Conservation (phyloP, 257 asterid species). For the Verbascum thapsus region DNA sequence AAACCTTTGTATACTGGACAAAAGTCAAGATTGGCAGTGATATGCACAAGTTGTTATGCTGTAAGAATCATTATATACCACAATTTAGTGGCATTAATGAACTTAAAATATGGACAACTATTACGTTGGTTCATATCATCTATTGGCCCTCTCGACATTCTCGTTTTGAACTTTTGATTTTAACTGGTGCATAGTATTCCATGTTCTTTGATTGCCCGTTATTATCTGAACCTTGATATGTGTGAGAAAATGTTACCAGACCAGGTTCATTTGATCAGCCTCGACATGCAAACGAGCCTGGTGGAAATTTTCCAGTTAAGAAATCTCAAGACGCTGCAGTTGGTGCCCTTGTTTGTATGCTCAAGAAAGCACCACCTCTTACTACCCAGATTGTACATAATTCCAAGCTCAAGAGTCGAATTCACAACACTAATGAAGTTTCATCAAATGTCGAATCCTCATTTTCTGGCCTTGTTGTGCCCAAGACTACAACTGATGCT, state of each 20-base stretch:
- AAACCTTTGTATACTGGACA: conserved; percentile 12
- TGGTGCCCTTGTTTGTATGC: conserved; percentile 69
- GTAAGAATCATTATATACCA: conserved; percentile 3
- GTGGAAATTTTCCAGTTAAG: conserved; percentile 33
- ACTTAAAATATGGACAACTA: too few relatives aligned
- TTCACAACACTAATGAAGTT: conserved; percentile 29
- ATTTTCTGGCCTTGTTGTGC: conserved; percentile 41
- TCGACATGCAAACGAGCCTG: conserved; percentile 42
- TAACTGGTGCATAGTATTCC: too few relatives aligned
- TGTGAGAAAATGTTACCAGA: conserved; percentile 37
- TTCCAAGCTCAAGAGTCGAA: conserved; percentile 35
- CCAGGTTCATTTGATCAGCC: conserved; percentile 51
- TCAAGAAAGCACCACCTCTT: conserved; percentile 77
- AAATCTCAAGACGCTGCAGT: conserved; percentile 72
- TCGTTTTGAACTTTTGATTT: too few relatives aligned
- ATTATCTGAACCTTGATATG: not conserved
- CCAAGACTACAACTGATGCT: conserved; percentile 71
- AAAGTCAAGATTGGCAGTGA: conserved; percentile 17
- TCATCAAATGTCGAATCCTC: conserved; percentile 27
- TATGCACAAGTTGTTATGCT: conserved; percentile 14
- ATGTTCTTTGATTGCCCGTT: conserved; percentile 5
- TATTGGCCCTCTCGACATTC: not conserved
- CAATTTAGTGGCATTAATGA: too few relatives aligned
- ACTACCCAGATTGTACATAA: conserved; percentile 33
- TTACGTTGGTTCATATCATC: not conserved